phyloP scores from a whole-genome alignment of 768 basidiomycete genomes.

The Lentinula sp. region DNA sequence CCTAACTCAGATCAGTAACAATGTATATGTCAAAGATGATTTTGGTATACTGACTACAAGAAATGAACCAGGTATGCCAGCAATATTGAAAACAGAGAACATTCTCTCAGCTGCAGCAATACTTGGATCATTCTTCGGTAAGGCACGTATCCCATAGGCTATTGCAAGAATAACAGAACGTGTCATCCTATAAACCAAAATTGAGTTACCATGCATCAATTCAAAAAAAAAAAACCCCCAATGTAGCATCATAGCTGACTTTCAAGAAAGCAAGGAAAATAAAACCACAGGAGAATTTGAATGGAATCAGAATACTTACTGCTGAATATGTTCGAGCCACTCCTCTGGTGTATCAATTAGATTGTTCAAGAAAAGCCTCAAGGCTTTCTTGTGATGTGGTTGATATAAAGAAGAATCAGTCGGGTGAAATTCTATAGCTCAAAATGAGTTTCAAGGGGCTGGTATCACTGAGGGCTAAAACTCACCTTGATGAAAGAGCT shows the following conservation, averaged over 20 bases:
- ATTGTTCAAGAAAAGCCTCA: background rate
- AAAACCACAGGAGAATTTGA: background rate
- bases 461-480: background rate
- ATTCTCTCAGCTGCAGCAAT: slow-evolving; percentile 34
- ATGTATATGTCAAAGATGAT: too few relatives aligned
- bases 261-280: too few relatives aligned
- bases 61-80: slow-evolving; percentile 34
- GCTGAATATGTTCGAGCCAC: background rate
- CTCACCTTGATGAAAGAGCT: background rate
- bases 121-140: slow-evolving; percentile 35
- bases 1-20: background rate
- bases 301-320: background rate
- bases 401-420: background rate
- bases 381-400: background rate
- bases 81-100: slow-evolving; percentile 23
- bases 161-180: slow-evolving; percentile 34
- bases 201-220: background rate
- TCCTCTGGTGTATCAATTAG: background rate
- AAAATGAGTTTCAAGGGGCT: too few relatives aligned
- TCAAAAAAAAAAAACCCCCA: too few relatives aligned
- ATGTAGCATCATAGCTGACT: too few relatives aligned
- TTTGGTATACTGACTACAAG: slow-evolving; percentile 26
- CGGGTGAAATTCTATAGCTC: background rate
- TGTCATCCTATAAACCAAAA: slow-evolving; percentile 23
- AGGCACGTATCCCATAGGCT: slow-evolving; percentile 40